These are phyloP conservation scores for Tricholoma matsutake DNA, from an alignment of 768 basidiomycete genomes.

Conservation along the genomic window DNA sequence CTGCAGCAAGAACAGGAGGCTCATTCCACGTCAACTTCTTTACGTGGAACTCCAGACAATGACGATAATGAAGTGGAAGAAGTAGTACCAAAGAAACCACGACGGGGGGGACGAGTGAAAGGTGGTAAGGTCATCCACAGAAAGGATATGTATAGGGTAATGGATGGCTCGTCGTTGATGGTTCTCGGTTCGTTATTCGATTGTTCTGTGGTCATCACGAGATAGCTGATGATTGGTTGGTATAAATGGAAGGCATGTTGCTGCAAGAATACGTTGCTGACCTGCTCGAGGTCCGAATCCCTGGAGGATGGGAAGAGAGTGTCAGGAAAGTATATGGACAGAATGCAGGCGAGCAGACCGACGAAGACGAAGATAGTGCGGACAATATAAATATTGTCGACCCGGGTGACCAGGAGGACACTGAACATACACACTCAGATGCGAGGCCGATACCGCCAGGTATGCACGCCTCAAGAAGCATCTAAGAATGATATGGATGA, in stretches of 20 bases:
- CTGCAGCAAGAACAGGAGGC: constrained; percentile 16
- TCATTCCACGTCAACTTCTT: constrained; percentile 3
- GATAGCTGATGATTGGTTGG: constrained; percentile 1
- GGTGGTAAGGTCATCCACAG: constrained; percentile 22
- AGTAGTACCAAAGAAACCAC: constrained; percentile 4
- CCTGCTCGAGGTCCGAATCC: constrained; percentile 36
- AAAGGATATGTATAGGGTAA: constrained; percentile 70
- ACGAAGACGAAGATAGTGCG: not conserved
- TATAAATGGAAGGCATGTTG: constrained; percentile 45
- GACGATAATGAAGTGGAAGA: constrained; percentile 9
- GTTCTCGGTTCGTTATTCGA: constrained; percentile 52
- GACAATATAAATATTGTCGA: not conserved
- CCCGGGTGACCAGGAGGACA: not conserved
- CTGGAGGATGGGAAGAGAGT: constrained; percentile 46
- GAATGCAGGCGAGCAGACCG: not conserved
- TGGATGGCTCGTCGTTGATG: constrained; percentile 73
- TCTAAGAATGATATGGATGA: not conserved
- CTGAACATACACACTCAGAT: no score
- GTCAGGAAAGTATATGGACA: constrained; percentile 10
- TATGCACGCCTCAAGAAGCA: no score
- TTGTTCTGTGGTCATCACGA: not conserved
- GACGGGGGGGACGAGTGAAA: constrained; percentile 17
- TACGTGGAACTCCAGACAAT: constrained; percentile 6
- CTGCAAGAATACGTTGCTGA: constrained; percentile 61
- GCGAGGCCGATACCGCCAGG: not conserved